phyloP scores from a whole-genome alignment of 2,329 filamentous ascomycete species.

The Trichoderma sp. region DNA sequence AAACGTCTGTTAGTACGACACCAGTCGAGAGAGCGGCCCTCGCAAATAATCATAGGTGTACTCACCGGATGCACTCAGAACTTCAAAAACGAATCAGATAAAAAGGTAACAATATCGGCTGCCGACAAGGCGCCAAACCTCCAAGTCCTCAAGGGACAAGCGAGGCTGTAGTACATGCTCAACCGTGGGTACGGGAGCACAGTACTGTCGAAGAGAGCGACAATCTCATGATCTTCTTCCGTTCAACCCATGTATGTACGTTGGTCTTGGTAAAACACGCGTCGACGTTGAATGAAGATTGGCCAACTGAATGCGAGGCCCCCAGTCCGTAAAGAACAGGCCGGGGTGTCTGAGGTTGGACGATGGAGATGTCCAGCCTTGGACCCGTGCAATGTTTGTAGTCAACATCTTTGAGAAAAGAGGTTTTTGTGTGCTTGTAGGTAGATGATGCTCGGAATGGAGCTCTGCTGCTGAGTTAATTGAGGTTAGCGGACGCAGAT shows the following conservation, averaged over 20 bases:
- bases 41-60: too few relatives aligned
- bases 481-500: background rate
- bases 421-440: background rate
- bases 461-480: background rate
- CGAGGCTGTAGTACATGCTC: background rate
- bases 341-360: background rate
- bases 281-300: background rate
- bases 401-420: background rate
- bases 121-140: background rate
- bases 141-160: background rate
- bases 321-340: background rate
- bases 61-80: too few relatives aligned
- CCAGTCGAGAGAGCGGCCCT: too few relatives aligned
- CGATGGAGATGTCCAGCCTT: background rate
- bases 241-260: background rate
- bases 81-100: too few relatives aligned
- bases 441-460: background rate
- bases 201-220: background rate
- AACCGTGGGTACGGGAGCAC: background rate
- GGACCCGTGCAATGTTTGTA: background rate
- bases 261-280: background rate
- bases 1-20: too few relatives aligned
- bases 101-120: background rate
- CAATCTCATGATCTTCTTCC: background rate
- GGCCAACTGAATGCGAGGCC: background rate